Evolutionary conservation across 768 basidiomycete species (phyloP), one percentile per base, ranked within the genome.

Genomic region (Brasilioporus rufonigricans): DNA sequence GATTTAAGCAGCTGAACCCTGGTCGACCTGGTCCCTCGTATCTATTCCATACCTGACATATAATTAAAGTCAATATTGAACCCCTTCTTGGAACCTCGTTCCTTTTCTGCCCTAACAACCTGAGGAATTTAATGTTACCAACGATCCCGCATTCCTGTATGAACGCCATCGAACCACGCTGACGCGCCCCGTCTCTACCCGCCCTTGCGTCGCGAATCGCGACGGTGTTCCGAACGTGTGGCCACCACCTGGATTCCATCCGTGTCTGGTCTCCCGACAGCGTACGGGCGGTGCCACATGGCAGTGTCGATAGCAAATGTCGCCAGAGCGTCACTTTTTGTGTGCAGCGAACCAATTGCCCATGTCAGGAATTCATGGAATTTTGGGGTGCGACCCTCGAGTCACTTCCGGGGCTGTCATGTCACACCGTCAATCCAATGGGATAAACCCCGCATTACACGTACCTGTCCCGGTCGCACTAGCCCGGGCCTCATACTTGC

Each of bases 131-230:
- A 8, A 48, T 41, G 6, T 8, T 35, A 10, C 23, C 21, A 29
- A 40, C 31, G 19, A 32, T 50, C 19, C 31, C 54, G 16, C 9
- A 18, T 48, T 26, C 41, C 32, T 12, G 18, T 49, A 19, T 31
- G 12, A 29, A 43, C 27, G 11, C 46, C 44, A 31, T 55, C 46
- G 44, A 50, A 46, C 43, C 50, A 24, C 16, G 10, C 36, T 19
- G 18, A 26, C 18, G 29, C 31, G 12, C 36, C 24, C 36, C 32
- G 11, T 40, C 36, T 41, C 62, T 12, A 24, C 46, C 43, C 50
- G 14, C n/a, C 35, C 12, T 3, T 27, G 32, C n/a, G n/a, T 54
- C 52, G 50, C 55, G 58, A 61, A 65, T 68, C 61, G 27, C 35
- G 38, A 47, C 44, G 44, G 50, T 50, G 4, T 41, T 57, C 62